A percentile compares a stretch with the other conserved stretches of the same genome.
These are phyloP conservation scores for Populus alba DNA, from an alignment of 345 rosid species.

Conservation along the genomic window DNA sequence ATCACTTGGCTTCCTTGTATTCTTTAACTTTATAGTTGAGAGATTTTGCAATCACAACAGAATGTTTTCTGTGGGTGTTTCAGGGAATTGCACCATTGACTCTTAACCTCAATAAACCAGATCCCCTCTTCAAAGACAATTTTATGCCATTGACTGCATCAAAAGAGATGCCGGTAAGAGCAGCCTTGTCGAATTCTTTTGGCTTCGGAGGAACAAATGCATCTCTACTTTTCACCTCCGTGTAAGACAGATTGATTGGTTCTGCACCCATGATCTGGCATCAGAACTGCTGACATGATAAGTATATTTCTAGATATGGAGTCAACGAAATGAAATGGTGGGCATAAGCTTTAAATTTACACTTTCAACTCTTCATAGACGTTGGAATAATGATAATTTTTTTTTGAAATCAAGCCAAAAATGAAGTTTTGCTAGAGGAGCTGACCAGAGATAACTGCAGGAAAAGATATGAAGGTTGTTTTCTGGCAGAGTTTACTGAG, in stretches of 20 bases:
- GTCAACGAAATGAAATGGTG: not conserved
- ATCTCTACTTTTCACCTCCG: constrained; percentile 57
- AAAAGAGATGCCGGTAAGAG: constrained; percentile 59
- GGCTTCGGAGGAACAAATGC: constrained; percentile 97
- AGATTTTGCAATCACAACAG: constrained; percentile 3
- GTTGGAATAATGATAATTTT: not conserved
- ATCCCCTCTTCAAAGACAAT: constrained; percentile 56
- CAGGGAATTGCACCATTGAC: constrained; percentile 92
- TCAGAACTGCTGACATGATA: not conserved
- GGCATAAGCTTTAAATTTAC: not conserved
- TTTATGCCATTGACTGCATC: constrained; percentile 72
- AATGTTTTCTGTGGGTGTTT: constrained; percentile 12
- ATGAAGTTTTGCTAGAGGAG: too few relatives aligned
- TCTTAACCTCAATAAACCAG: constrained; percentile 69
- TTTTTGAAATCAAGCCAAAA: not conserved
- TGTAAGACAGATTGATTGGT: constrained; percentile 11
- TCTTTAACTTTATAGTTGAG: not conserved
- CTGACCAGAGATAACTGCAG: too few relatives aligned
- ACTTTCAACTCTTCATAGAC: not conserved
- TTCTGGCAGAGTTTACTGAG: too few relatives aligned
- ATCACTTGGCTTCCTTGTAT: not conserved
- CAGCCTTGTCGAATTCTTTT: constrained; percentile 84
- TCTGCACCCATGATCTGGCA: not conserved
- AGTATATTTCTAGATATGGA: not conserved
- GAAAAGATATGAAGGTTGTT: too few relatives aligned